Evolutionary conservation across 768 basidiomycete genomes (phyloP).

Genomic region (Kondoa subrosea): DNA sequence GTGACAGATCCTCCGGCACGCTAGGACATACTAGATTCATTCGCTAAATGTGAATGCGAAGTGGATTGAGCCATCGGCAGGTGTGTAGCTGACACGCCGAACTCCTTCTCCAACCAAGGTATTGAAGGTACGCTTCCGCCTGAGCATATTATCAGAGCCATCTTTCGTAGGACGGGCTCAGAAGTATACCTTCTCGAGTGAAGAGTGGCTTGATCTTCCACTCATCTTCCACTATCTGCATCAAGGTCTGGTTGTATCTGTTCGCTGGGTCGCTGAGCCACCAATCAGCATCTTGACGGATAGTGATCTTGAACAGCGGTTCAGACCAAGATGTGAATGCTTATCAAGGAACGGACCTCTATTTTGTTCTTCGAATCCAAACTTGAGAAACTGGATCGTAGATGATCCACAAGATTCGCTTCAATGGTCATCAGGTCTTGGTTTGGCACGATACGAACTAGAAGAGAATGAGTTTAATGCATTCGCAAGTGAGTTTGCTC

Average conservation of each 20-base stretch:
- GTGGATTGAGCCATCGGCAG: slow-evolving; percentile 85
- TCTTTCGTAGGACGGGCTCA: background rate
- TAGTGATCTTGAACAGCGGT: slow-evolving; percentile 43
- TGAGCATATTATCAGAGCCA: slow-evolving; percentile 6
- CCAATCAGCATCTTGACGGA: slow-evolving; percentile 80
- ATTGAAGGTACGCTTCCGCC: slow-evolving; percentile 77
- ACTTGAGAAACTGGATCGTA: slow-evolving; percentile 31
- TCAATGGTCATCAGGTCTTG: slow-evolving; percentile 61
- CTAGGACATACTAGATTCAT: slow-evolving; percentile 47
- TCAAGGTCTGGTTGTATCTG: slow-evolving; percentile 70
- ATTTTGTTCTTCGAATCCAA: background rate
- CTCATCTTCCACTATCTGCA: slow-evolving; percentile 61
- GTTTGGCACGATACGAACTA: slow-evolving; percentile 84
- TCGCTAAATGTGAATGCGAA: slow-evolving; percentile 52
- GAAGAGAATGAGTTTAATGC: slow-evolving; percentile 40
- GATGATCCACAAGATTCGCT: slow-evolving; percentile 43
- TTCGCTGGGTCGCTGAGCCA: slow-evolving; percentile 82
- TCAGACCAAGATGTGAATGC: background rate
- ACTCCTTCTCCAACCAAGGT: slow-evolving; percentile 81
- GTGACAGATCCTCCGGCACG: background rate
- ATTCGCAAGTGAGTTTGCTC: background rate
- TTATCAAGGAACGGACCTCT: background rate
- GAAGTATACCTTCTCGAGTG: background rate
- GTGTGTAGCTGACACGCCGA: slow-evolving; percentile 74
- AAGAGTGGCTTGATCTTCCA: slow-evolving; percentile 74